phyloP scores from a whole-genome alignment of 179 eudicot genomes.

The Spergularia azorica region DNA sequence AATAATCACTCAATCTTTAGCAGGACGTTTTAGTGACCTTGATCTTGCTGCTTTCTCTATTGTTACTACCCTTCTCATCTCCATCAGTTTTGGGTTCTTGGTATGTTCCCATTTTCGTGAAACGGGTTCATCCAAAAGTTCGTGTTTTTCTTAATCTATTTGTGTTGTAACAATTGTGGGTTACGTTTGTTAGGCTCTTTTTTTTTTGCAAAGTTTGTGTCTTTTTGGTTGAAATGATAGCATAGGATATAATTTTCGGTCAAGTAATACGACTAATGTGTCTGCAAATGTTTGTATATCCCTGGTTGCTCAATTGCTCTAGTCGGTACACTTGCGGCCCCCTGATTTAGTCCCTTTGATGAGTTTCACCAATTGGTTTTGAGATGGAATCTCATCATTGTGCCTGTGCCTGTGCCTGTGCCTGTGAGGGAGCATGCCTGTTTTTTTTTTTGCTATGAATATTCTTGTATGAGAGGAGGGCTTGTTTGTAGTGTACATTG shows the following conservation, averaged over 20 bases:
- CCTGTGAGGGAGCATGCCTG: no score
- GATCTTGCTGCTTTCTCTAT: conserved; percentile 47
- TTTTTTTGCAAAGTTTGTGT: conserved; percentile 13
- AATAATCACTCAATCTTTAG: conserved; percentile 34
- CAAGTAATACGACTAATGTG: no score
- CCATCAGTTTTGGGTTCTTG: conserved; percentile 33
- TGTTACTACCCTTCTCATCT: conserved; percentile 35
- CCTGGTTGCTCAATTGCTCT: no score
- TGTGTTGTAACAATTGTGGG: not conserved
- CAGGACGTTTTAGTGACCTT: conserved; percentile 41
- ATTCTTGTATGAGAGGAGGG: no score
- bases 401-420: no score
- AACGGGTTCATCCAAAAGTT: not conserved
- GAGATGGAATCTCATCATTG: no score
- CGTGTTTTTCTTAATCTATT: not conserved
- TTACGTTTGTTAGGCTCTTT: not conserved
- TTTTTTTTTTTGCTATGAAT: no score
- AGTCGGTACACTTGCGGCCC: no score
- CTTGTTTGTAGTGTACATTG: no score
- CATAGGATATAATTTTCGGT: no score
- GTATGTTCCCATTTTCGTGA: conserved; percentile 10
- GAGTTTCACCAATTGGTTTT: no score
- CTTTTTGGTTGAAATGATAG: conserved; percentile 3
- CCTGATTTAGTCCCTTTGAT: no score
- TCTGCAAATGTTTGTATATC: not conserved